Conservation (phyloP, 2,329 filamentous ascomycete species). For the Seiridium unicorne region DNA sequence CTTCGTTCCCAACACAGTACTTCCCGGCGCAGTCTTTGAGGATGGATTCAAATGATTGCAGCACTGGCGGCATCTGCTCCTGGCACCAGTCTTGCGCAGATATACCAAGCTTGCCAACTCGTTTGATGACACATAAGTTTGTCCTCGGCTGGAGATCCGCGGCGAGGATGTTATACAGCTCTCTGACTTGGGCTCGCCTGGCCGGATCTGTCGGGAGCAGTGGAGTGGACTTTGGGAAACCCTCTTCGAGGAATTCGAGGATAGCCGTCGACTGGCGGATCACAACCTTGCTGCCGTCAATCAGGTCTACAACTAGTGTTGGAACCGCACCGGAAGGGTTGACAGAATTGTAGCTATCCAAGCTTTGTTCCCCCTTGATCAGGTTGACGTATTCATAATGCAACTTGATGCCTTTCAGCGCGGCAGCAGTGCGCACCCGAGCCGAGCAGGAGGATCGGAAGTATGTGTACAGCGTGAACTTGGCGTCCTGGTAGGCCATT, state of each 20-base stretch:
- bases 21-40: not conserved
- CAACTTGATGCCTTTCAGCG: not conserved
- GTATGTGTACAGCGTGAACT: conserved; percentile 2
- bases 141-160: conserved; percentile 1
- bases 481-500: conserved; percentile 2
- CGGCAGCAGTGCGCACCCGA: conserved; percentile 1
- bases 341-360: not conserved
- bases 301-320: not conserved
- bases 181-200: not conserved
- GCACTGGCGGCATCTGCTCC: conserved; percentile 1
- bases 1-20: conserved; percentile 1
- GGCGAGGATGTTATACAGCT: not conserved
- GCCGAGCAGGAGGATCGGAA: conserved; percentile 6
- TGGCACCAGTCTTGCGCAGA: conserved; percentile 1
- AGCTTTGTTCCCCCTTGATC: conserved; percentile 2
- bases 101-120: not conserved
- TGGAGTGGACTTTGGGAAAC: not conserved
- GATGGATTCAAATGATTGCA: not conserved
- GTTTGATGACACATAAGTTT: not conserved
- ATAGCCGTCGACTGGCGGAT: conserved; percentile 4
- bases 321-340: conserved; percentile 2
- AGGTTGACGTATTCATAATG: conserved; percentile 4
- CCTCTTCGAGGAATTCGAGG: conserved; percentile 4
- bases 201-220: not conserved
- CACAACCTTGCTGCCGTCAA: not conserved